Conservation (phyloP, 2,329 filamentous ascomycete species). For the Cordyceps sp. region DNA sequence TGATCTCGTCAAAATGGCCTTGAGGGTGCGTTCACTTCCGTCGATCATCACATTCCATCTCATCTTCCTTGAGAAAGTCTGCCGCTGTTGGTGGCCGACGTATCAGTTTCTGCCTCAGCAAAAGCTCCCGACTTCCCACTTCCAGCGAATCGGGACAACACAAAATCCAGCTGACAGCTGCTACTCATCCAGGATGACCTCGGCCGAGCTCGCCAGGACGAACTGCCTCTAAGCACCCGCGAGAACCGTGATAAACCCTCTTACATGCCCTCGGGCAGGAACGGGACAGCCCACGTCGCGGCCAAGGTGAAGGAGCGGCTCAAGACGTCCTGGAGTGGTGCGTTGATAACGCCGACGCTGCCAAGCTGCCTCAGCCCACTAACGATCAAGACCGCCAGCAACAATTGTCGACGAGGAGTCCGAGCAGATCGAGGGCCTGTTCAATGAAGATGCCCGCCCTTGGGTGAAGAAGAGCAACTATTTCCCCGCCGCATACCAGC, state of each 20-base stretch:
- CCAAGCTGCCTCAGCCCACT: neutral
- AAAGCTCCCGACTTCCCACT: neutral
- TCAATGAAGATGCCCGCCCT: constrained; percentile 6
- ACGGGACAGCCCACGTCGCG: constrained; percentile 4
- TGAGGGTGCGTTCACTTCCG: no score
- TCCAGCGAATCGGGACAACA: neutral
- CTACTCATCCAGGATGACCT: constrained; percentile 7
- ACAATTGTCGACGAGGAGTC: constrained; percentile 8
- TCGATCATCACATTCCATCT: no score
- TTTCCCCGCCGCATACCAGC: neutral
- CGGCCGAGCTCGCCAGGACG: constrained; percentile 7
- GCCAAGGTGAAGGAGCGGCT: constrained; percentile 3
- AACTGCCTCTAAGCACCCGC: constrained; percentile 6
- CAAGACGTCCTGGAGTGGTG: constrained; percentile 7
- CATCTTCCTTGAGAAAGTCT: no score
- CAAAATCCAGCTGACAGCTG: neutral
- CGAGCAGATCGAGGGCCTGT: constrained; percentile 7
- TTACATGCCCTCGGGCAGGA: constrained; percentile 3
- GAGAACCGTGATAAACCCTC: constrained; percentile 6
- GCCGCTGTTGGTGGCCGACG: no score
- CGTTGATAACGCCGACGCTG: neutral
- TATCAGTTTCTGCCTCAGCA: no score
- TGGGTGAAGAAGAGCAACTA: constrained; percentile 5
- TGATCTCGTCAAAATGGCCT: no score
- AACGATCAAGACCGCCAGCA: constrained; percentile 3